Evolutionary conservation across 768 basidiomycete species (phyloP), one percentile per base, ranked within the genome.

Genomic region (Auricularia auricula-judae): DNA sequence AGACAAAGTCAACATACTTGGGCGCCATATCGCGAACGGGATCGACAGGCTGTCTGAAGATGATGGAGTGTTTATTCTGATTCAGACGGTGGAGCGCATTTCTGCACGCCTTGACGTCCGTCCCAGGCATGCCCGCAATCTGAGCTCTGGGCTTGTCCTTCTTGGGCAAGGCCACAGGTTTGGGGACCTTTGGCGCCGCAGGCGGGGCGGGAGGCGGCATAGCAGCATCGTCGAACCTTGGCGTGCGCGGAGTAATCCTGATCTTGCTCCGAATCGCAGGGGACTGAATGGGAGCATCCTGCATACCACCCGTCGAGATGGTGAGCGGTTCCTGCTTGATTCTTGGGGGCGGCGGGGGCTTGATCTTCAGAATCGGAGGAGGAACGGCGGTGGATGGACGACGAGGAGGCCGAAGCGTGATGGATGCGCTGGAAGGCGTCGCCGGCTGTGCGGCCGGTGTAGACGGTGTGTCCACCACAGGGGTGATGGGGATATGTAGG

Each of bases 21-120:
- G 91, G 91, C 10, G 93, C 94, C 70, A 84, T 82, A 70, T 97
- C 94, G 67, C 93, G 82, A 51, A 96, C 84, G n/a, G 94, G 94
- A 75, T 97, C 94, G n/a, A 98, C 96, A 36, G 96, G 93, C 65
- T 89, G 85, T 51, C 86, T 77, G 75, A 98, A 98, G 63, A 89
- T 70, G 34, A 75, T 72, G 3, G 89, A 86, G 66, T 83, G 85
- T 73, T 90, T 93, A 74, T 93, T 82, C 33, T 82, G 71, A 70
- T 82, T 82, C 36, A 96, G 75, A 72, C 94, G 95, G 80, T 89
- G 88, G 71, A 96, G 74, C 2, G 86, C 87, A 66, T 82, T 89
- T 62, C 86, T 82, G 68, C 85, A 89, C 8, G 88, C 89, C 62
- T 82, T 83, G 65, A 91, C 74, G 71, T 96, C 94, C 60, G 85